Base-by-base conservation (phyloP, 2,329 filamentous ascomycete genomes). In the Capronia coronata region DNA sequence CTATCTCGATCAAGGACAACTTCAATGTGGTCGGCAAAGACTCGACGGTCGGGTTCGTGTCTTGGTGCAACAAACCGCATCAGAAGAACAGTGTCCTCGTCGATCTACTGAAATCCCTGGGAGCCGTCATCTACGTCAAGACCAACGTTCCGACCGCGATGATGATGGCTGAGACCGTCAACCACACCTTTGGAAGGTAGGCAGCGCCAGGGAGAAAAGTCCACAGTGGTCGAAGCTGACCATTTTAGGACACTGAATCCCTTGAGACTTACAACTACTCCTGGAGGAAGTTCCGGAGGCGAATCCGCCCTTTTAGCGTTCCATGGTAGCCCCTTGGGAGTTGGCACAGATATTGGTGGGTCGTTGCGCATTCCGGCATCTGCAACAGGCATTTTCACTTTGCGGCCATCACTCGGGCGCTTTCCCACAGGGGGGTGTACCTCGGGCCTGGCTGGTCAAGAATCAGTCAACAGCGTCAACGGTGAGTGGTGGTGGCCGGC, bases 401-500 rank as follows among this genome's bases (percentile, higher is more conserved):
- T 66, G 2, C 61, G 51, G 43, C 65, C 65, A 3, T 62, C 56
- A 1, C 59, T 59, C 7, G 63, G 64, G 1, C 59, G 64, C 25
- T 60, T 65, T 1, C 62, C 75, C 55, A 70, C 69, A 50, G 75
- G 73, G 0, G 35, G 0, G 77, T 80, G 0, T 83, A 82, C 45
- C 61, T 71, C 9, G 78, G 77, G 0, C 75, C 79, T 0, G 69
- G 76, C 0, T 66, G 2, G 43, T 3, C 21, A 40, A 14, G 79
- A 82, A 0, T 81, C 79, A 0, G 80, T 37, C 79, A 83, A 58
- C 77, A 82, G 49, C 78, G 83, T 62, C 75, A 83, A 0, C 79
- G 79, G 1, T 83, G 79, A 0, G 72, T 78, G 25, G 25, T 27
- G 10, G 30, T 41, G 23, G 19, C 18, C n/a, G 7, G 8, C 7